These are phyloP conservation scores for Sordaria brevicollis DNA, from an alignment of 495 filamentous ascomycete species.

Conservation along the genomic window DNA sequence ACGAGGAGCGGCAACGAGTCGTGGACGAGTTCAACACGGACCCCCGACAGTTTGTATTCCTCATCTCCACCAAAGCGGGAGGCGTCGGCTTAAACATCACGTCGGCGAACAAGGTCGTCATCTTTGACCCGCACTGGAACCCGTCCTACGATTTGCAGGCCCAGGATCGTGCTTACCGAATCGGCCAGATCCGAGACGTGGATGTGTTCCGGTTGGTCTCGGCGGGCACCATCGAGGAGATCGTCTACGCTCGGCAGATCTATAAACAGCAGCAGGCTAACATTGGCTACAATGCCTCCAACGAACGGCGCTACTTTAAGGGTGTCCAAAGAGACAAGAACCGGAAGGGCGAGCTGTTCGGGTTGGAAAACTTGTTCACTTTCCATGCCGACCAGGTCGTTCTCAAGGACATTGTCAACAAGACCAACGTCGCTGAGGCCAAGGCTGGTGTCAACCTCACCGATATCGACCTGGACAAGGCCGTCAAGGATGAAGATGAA, in stretches of 20 bases:
- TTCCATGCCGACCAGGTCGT: constrained; percentile 73
- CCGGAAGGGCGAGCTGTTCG: constrained; percentile 87
- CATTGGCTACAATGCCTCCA: constrained; percentile 89
- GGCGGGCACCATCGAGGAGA: constrained; percentile 91
- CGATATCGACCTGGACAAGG: constrained; percentile 53
- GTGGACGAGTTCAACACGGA: constrained; percentile 93
- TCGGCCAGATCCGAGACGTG: constrained; percentile 86
- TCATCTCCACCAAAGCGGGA: constrained; percentile 89
- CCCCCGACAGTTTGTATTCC: constrained; percentile 81
- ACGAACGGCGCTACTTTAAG: constrained; percentile 89
- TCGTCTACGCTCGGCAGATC: constrained; percentile 92
- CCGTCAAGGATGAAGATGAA: constrained; percentile 43
- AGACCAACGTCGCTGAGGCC: constrained; percentile 92
- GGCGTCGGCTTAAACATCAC: constrained; percentile 89
- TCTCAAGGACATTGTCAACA: constrained; percentile 88
- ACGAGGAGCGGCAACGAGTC: constrained; percentile 67
- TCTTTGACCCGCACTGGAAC: constrained; percentile 98
- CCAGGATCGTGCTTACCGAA: constrained; percentile 93
- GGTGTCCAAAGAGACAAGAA: constrained; percentile 78
- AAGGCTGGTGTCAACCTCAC: constrained; percentile 73
- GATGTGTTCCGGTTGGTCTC: constrained; percentile 95
- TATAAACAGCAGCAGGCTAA: constrained; percentile 99
- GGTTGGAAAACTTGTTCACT: constrained; percentile 74
- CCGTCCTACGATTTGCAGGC: constrained; percentile 89
- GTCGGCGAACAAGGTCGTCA: constrained; percentile 94